Base-by-base conservation (phyloP, 805 yeast species). In the Lipomyces orientalis region DNA sequence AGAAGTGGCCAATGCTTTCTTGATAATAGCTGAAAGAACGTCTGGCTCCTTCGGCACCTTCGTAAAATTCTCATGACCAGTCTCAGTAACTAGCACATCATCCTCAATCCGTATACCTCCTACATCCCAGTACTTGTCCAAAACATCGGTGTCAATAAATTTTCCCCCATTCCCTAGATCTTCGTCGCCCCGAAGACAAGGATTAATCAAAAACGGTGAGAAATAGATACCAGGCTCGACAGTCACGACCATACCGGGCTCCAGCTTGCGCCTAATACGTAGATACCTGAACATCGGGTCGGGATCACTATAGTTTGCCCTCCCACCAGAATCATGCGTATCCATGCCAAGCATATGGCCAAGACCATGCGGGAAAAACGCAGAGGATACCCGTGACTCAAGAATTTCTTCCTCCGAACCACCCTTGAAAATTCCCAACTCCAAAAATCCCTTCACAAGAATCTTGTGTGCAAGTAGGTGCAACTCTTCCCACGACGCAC, bases 91-190 rank as follows among this genome's bases (percentile, higher is more conserved):
- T 57, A 91, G 80, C 54, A 95, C 84, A 76, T 94, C 98, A 76
- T 94, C 99, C 79, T 94, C 99, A 65, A 94, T 92, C 78, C 99
- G 87, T 5, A 94, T 97, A 57, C 99, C 99, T n/a, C 99, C 99
- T 65, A 95, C 86, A 72, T 89, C 86, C 89, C 90, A 86, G 79
- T 93, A 94, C 74, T 86, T 88, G 64, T 90, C 87, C 69, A 94
- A 81, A 6, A 90, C 87, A 0, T 85, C 87, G 70, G 79, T 77
- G 74, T 92, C 83, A 65, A 94, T 88, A 77, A 80, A 90, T 73
- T 86, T 86, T 46, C 79, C 70, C 73, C 86, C 85, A 58, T 79
- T 78, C 55, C 79, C 78, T 16, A 76, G 73, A 2, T 76, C 74
- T 49, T 84, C 84, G 14, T 58, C 61, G 19, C 59, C 66, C 58